These are phyloP conservation scores for Claviceps pazoutovae DNA, from an alignment of 2,329 filamentous ascomycete genomes.

Conservation along the genomic window DNA sequence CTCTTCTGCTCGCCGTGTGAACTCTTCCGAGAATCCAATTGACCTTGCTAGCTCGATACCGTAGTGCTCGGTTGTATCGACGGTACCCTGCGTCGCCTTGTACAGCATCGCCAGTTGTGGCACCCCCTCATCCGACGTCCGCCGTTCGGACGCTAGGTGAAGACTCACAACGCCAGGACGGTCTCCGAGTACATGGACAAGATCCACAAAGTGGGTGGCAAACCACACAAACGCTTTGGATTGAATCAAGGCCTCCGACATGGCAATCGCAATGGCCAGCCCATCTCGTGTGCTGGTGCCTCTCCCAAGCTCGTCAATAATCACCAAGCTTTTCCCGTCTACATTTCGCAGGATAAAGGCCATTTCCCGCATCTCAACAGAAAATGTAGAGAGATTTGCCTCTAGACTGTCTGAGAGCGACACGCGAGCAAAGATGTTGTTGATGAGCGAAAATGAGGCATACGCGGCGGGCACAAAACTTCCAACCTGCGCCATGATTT, in stretches of 20 bases:
- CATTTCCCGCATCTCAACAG: constrained; percentile 89
- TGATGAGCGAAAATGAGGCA: constrained; percentile 65
- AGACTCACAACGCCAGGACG: constrained; percentile 69
- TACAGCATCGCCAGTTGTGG: constrained; percentile 76
- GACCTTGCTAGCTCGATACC: constrained; percentile 70
- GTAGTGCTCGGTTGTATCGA: constrained; percentile 56
- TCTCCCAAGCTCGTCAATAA: constrained; percentile 84
- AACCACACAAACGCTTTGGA: constrained; percentile 78
- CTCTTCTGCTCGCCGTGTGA: constrained; percentile 53
- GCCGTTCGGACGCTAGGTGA: constrained; percentile 61
- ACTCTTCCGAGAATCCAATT: constrained; percentile 52
- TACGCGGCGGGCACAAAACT: constrained; percentile 80
- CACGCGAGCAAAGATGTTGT: constrained; percentile 75
- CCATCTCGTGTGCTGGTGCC: constrained; percentile 85
- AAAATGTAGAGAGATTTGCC: constrained; percentile 85
- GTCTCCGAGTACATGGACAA: constrained; percentile 62
- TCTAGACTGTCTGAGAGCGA: constrained; percentile 81
- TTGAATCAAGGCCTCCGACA: constrained; percentile 75
- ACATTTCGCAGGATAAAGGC: constrained; percentile 83
- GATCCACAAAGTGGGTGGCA: constrained; percentile 78
- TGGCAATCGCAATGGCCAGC: constrained; percentile 74
- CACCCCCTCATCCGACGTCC: constrained; percentile 30
- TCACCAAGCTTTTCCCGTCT: constrained; percentile 58
- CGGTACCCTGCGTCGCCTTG: constrained; percentile 58
- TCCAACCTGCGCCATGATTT: constrained; percentile 89